Conservation (phyloP, 2,329 filamentous ascomycete species). For the Diaporthe vaccinii region DNA sequence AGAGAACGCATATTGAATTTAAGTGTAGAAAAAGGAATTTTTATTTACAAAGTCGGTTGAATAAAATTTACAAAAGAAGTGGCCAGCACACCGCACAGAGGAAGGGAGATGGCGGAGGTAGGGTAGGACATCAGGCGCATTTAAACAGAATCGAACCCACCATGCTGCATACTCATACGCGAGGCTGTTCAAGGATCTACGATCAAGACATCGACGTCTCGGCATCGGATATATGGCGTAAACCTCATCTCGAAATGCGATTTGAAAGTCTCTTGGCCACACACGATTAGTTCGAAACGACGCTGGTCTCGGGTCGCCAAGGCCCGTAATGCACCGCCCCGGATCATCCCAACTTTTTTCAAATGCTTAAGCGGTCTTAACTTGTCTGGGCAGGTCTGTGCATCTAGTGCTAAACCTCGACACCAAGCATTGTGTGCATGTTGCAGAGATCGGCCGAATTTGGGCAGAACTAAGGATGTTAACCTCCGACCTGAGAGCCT, state of each 20-base stretch:
- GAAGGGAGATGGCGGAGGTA: background rate
- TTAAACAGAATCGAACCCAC: background rate
- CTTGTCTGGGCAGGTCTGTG: background rate
- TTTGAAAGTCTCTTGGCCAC: conserved; percentile 3
- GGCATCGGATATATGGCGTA: background rate
- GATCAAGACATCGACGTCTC: background rate
- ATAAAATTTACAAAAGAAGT: conserved; percentile 20
- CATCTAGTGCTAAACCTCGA: background rate
- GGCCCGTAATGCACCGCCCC: conserved; percentile 11
- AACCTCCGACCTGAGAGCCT: no score
- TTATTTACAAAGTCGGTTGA: background rate
- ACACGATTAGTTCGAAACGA: conserved; percentile 12
- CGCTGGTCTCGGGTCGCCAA: conserved; percentile 26
- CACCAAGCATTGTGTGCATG: background rate
- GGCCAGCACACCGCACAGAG: background rate
- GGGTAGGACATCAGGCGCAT: background rate
- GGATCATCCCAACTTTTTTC: background rate
- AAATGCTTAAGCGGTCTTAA: conserved; percentile 1
- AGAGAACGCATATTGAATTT: background rate
- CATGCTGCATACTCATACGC: no score
- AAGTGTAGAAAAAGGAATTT: background rate
- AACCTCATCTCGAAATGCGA: conserved; percentile 2
- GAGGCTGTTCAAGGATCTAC: background rate
- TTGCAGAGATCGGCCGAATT: background rate
- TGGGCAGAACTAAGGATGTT: background rate